phyloP scores from a whole-genome alignment of 2,329 filamentous ascomycete genomes.

The Didymella sp. region DNA sequence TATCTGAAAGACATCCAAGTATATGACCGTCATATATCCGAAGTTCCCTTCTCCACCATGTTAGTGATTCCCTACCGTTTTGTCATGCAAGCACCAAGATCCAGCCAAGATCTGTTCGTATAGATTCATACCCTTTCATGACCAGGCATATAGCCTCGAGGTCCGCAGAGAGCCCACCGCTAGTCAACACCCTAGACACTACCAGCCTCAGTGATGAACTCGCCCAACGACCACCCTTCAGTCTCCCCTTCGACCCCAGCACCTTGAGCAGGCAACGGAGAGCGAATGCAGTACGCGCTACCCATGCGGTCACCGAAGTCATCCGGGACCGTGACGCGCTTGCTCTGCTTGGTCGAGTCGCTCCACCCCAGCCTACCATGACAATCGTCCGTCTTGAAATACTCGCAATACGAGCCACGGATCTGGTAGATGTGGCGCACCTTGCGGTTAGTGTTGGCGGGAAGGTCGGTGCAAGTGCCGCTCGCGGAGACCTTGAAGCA shows the following conservation, averaged over 20 bases:
- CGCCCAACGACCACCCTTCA: neutral
- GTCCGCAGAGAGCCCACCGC: too few species aligned
- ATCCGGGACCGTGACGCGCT: neutral
- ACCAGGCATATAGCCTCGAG: too few species aligned
- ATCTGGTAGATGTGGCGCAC: slow-evolving; percentile 4
- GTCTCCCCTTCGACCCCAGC: neutral
- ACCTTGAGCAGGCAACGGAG: neutral
- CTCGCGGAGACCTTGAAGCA: neutral
- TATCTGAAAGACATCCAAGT: too few species aligned
- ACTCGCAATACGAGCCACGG: neutral
- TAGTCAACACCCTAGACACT: too few species aligned
- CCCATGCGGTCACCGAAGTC: neutral
- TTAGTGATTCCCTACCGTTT: too few species aligned
- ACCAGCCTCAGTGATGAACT: neutral
- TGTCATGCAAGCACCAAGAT: too few species aligned
- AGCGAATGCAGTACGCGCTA: neutral
- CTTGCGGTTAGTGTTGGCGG: neutral
- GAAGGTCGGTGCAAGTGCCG: neutral
- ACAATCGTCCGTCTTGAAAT: neutral
- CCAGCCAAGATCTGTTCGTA: too few species aligned
- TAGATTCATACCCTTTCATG: too few species aligned
- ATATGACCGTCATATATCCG: too few species aligned
- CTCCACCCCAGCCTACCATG: neutral
- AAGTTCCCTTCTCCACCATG: too few species aligned
- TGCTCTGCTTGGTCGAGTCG: neutral